Percentiles rank a stretch among this genome's conserved stretches.
Conservation (phyloP, 2,329 filamentous ascomycete species). For the Penicillium sp. region DNA sequence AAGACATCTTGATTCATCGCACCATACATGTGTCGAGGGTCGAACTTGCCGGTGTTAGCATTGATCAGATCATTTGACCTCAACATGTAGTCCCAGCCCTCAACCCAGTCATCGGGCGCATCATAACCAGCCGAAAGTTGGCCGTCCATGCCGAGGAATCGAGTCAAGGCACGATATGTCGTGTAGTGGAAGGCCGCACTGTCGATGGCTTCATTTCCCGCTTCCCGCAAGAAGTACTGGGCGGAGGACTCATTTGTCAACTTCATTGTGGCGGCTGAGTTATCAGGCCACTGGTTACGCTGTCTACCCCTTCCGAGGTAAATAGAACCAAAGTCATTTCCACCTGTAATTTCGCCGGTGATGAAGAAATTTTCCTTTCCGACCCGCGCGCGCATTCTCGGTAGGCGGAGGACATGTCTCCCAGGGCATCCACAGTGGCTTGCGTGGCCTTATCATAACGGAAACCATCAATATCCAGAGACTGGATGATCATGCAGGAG, state of each 20-base stretch:
- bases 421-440: slow-evolving; percentile 61
- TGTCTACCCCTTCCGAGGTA: slow-evolving; percentile 63
- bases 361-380: slow-evolving; percentile 66
- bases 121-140: slow-evolving; percentile 56
- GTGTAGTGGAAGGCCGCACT: slow-evolving; percentile 64
- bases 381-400: slow-evolving; percentile 56
- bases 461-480: slow-evolving; percentile 65
- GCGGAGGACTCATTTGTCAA: slow-evolving; percentile 48
- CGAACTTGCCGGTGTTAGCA: slow-evolving; percentile 59
- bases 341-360: slow-evolving; percentile 63
- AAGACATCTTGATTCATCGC: slow-evolving; percentile 67
- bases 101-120: slow-evolving; percentile 53
- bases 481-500: slow-evolving; percentile 61
- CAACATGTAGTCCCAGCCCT: slow-evolving; percentile 57
- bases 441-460: slow-evolving; percentile 67
- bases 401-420: slow-evolving; percentile 58
- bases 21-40: slow-evolving; percentile 65
- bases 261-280: slow-evolving; percentile 47
- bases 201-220: slow-evolving; percentile 57
- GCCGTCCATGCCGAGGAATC: slow-evolving; percentile 62
- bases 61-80: slow-evolving; percentile 61
- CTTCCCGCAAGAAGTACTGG: slow-evolving; percentile 54
- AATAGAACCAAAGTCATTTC: slow-evolving; percentile 60
- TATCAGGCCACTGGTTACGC: slow-evolving; percentile 50
- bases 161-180: slow-evolving; percentile 59